A percentile compares a stretch with the other conserved stretches of the same genome.
These are phyloP conservation scores for Picochlorum costavermella DNA, from an alignment of 139 green algal genomes.

Conservation along the genomic window DNA sequence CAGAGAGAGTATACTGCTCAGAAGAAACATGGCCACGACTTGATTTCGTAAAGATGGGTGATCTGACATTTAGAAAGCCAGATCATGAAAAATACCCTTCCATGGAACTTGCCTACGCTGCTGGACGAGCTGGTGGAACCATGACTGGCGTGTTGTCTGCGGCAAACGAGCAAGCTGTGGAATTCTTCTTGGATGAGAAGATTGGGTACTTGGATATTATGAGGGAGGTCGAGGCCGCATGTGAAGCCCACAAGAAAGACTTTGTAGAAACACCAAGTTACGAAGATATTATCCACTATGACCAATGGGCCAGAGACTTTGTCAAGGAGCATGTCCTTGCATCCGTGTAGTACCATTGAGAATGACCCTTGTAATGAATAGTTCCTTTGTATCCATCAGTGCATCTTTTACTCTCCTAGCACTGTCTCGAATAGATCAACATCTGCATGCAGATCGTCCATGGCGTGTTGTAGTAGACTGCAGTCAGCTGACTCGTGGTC, in stretches of 20 bases:
- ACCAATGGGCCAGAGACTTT: conserved; percentile 80
- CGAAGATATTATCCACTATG: conserved; percentile 94
- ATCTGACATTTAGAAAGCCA: conserved; percentile 84
- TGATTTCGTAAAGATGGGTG: conserved; percentile 87
- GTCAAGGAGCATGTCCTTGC: conserved; percentile 20
- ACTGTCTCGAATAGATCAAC: too few relatives aligned
- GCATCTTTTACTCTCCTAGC: too few relatives aligned
- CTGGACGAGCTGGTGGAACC: conserved; percentile 84
- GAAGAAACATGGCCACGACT: conserved; percentile 89
- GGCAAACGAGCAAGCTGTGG: conserved; percentile 95
- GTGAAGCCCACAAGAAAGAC: conserved; percentile 80
- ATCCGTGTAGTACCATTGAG: background rate
- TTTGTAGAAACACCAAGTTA: conserved; percentile 59
- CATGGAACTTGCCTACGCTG: conserved; percentile 90
- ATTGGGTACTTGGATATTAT: conserved; percentile 94
- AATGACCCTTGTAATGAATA: too few relatives aligned
- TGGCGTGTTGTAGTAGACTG: too few relatives aligned
- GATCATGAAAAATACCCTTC: conserved; percentile 94
- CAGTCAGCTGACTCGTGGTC: too few relatives aligned
- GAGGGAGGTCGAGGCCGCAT: conserved; percentile 80
- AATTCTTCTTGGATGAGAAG: conserved; percentile 92
- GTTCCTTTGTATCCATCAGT: too few relatives aligned
- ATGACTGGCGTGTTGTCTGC: conserved; percentile 97
- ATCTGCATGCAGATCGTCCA: too few relatives aligned
- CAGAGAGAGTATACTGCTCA: conserved; percentile 67